Evolutionary conservation across 2,329 filamentous ascomycete genomes (phyloP).

Genomic region (Chaetoscypha palmicola): DNA sequence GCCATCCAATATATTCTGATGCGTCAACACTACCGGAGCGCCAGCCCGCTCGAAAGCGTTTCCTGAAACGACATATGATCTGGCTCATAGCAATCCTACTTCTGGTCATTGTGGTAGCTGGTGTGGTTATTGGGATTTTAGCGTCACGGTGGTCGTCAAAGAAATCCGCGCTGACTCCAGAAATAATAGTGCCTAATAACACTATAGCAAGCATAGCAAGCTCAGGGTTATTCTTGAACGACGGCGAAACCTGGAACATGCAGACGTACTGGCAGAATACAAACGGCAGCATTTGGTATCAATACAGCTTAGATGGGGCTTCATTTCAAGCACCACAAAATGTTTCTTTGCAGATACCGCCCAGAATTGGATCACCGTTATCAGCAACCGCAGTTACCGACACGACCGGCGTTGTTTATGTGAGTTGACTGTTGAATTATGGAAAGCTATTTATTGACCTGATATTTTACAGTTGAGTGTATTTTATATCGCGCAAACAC

Average conservation of each 20-base stretch:
- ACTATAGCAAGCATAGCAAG: slow-evolving; percentile 18
- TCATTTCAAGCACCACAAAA: slow-evolving; percentile 13
- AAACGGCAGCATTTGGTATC: slow-evolving; percentile 14
- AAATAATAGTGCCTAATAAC: slow-evolving; percentile 10
- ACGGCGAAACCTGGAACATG: slow-evolving; percentile 21
- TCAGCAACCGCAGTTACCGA: slow-evolving; percentile 20
- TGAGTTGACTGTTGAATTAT: slow-evolving; percentile 1
- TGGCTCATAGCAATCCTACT: slow-evolving; percentile 14
- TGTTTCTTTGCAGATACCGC: slow-evolving; percentile 12
- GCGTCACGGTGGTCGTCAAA: not conserved
- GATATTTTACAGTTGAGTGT: slow-evolving; percentile 14
- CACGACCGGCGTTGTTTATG: slow-evolving; percentile 18
- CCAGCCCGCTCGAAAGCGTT: slow-evolving; percentile 6
- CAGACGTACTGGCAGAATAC: slow-evolving; percentile 19
- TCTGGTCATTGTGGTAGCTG: slow-evolving; percentile 11
- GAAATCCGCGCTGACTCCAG: not conserved
- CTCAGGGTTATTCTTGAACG: slow-evolving; percentile 18
- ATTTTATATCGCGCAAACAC: slow-evolving; percentile 19
- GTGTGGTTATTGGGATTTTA: slow-evolving; percentile 2
- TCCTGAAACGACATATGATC: slow-evolving; percentile 16
- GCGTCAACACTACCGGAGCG: slow-evolving; percentile 13
- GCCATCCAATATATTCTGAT: slow-evolving; percentile 5
- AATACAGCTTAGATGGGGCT: slow-evolving; percentile 18
- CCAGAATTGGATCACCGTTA: slow-evolving; percentile 18
- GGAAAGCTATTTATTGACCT: not conserved